Conservation (phyloP, 768 basidiomycete species). For the Pleurotus citrinopileatus region DNA sequence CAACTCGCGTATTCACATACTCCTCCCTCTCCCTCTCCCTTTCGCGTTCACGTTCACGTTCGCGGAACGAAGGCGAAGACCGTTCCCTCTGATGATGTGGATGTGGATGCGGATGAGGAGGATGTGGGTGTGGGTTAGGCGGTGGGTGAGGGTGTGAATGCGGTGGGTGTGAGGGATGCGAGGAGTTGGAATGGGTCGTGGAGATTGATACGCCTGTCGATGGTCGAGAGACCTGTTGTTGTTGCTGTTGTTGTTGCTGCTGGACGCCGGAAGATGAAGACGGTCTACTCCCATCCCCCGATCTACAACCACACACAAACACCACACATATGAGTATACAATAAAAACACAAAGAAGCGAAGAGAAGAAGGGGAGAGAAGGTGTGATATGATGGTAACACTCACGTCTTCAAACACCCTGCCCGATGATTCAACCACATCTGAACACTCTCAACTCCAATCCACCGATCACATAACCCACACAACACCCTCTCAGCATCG, state of each 20-base stretch:
- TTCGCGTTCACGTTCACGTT: conserved; percentile 9
- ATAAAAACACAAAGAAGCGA: neutral
- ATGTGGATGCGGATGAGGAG: neutral
- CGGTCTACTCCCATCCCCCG: neutral
- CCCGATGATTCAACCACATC: conserved; percentile 63
- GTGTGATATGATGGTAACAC: neutral
- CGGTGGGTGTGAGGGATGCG: neutral
- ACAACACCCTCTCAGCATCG: conserved; percentile 69
- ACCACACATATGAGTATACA: neutral
- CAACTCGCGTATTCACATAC: neutral
- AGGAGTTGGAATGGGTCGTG: neutral
- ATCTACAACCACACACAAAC: neutral
- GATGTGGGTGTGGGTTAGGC: neutral
- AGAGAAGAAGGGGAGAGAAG: neutral
- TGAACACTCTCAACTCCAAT: conserved; percentile 57
- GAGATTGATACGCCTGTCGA: neutral
- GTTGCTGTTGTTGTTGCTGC: too few relatives aligned
- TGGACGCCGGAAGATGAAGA: neutral
- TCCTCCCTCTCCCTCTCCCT: neutral
- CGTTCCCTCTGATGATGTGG: neutral
- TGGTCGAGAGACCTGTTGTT: too few relatives aligned
- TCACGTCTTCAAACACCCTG: conserved; percentile 43
- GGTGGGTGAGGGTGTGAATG: neutral
- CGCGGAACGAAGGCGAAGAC: conserved; percentile 8
- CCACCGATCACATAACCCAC: conserved; percentile 69